Evolutionary conservation across 2,329 filamentous ascomycete genomes (phyloP), one percentile per base, ranked within the genome.

Genomic region (Botrytis deweyae): DNA sequence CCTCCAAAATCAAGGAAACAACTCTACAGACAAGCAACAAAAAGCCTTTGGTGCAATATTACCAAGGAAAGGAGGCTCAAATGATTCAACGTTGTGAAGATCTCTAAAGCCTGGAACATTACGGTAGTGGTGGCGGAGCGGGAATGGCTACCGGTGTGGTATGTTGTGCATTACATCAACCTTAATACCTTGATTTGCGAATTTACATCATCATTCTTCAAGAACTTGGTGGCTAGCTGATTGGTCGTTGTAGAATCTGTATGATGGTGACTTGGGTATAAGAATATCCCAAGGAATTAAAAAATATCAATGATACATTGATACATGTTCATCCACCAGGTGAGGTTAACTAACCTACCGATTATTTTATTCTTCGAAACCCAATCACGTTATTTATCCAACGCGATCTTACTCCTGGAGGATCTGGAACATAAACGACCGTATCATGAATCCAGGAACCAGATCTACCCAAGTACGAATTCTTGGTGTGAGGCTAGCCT

Each of bases 61-160:
- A 40, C 16, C 33, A 67, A 67, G 33, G 25, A 55, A 67, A 40
- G n/a, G 65, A 67, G 46, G 46, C 65, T 67, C 65, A 29, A 67
- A 55, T 22, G 38, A n/a, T 14, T 52, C 25, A 14, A 52, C 12
- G 49, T n/a, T 33, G 7, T 52, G 7, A 38, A 52, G 12, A 29
- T 22, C 18, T 38, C 33, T 9, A 18, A 55, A 55, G 52, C n/a
- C 52, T 29, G n/a, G 52, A 55, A 55, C 52, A 55, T 55, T 55
- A 40, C 16, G 22, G 25, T 67, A 52, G 64, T 36, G 64, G 44
- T 67, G 64, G 64, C 64, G 49, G 64, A 67, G 44, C 44, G 44
- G 44, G 44, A 29, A 46, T 46, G 25, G 36, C 5, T 42, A 42
- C 59, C 59, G n/a, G 52, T 55, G 33, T 38, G 25, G 22, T 62